phyloP scores from a whole-genome alignment of 2,329 filamentous ascomycete genomes.

The Periglandula ipomoeae region DNA sequence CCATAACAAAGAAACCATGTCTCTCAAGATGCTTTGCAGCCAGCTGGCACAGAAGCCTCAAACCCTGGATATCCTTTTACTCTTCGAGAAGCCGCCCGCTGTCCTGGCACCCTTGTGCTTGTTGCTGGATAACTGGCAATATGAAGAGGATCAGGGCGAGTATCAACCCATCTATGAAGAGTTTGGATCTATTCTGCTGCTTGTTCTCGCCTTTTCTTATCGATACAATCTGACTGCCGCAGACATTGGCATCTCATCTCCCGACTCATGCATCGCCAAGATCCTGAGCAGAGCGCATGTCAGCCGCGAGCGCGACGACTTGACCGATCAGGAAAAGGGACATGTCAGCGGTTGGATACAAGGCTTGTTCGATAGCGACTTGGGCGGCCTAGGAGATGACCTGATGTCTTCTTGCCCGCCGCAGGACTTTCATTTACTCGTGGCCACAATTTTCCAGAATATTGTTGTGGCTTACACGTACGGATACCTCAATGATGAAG shows the following conservation, averaged over 20 bases:
- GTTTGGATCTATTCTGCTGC: conserved; percentile 66
- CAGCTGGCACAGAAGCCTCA: conserved; percentile 64
- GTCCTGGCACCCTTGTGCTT: conserved; percentile 66
- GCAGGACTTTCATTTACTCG: conserved; percentile 71
- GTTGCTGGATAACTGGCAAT: conserved; percentile 68
- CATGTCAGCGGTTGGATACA: conserved; percentile 68
- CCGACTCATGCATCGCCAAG: conserved; percentile 60
- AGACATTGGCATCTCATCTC: conserved; percentile 52
- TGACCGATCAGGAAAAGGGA: conserved; percentile 54
- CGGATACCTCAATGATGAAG: conserved; percentile 57
- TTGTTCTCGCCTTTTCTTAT: conserved; percentile 66
- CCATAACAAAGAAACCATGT: conserved; percentile 66
- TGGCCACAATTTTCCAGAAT: conserved; percentile 68
- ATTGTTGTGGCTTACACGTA: conserved; percentile 62
- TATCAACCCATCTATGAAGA: conserved; percentile 83
- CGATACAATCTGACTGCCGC: conserved; percentile 58
- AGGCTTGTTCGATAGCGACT: conserved; percentile 67
- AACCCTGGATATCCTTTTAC: conserved; percentile 63
- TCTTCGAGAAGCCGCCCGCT: conserved; percentile 63
- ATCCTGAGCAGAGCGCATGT: conserved; percentile 52
- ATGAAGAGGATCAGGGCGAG: conserved; percentile 76
- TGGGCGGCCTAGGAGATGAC: conserved; percentile 66
- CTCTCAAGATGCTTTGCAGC: conserved; percentile 65
- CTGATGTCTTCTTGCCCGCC: conserved; percentile 74
- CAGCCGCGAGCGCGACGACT: conserved; percentile 46